Evolutionary conservation across 352 stramenopile species (phyloP).

Genomic region (Pythium vanterpoolii): DNA sequence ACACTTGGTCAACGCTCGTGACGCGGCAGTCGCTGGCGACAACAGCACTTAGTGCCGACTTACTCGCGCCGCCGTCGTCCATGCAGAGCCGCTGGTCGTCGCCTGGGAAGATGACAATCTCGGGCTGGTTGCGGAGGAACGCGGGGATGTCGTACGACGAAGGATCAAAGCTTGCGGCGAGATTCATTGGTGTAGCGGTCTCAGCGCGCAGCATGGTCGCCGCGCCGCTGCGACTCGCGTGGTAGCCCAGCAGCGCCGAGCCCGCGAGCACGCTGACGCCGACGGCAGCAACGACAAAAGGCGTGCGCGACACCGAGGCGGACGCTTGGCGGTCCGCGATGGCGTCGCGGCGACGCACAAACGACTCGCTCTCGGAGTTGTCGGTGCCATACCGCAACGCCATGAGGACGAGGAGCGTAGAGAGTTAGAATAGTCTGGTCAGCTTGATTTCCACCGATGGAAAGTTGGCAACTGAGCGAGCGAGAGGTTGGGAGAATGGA

Average conservation of each 20-base stretch:
- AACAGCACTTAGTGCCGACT: too few species aligned
- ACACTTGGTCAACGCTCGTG: too few species aligned
- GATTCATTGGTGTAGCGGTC: not conserved
- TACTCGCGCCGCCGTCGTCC: too few species aligned
- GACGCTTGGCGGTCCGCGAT: not conserved
- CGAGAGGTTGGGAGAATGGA: too few species aligned
- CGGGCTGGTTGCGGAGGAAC: not conserved
- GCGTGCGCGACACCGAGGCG: not conserved
- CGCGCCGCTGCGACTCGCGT: not conserved
- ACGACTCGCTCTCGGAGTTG: slow-evolving; percentile 8
- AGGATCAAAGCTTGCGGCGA: too few species aligned
- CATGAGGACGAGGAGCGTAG: not conserved
- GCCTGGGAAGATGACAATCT: too few species aligned
- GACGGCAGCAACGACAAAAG: not conserved
- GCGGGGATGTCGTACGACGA: not conserved
- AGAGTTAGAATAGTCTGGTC: not conserved
- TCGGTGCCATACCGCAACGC: slow-evolving; percentile 3
- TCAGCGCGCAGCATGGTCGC: slow-evolving; percentile 1
- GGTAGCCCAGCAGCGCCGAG: slow-evolving; percentile 7
- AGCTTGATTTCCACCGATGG: not conserved
- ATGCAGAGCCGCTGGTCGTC: too few species aligned
- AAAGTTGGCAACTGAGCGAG: not conserved
- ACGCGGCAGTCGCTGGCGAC: too few species aligned
- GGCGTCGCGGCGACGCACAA: slow-evolving; percentile 1
- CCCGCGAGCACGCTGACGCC: slow-evolving; percentile 3